phyloP scores from a whole-genome alignment of 75 land plant species.

The Cunninghamia lanceolata region DNA sequence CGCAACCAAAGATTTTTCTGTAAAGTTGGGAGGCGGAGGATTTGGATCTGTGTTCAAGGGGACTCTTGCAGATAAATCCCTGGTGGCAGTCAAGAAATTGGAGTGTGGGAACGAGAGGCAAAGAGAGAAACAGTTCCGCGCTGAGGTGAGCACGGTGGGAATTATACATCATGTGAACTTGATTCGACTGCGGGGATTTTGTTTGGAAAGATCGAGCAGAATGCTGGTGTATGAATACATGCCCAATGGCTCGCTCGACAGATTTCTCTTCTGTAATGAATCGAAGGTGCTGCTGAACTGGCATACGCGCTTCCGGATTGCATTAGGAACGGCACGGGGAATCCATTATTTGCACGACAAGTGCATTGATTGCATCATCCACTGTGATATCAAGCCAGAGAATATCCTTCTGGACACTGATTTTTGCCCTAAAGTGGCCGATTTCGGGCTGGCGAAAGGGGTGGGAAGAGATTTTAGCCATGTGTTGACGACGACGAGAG shows the following conservation, averaged over 20 bases:
- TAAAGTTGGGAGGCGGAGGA: conserved; percentile 15
- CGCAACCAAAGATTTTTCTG: conserved; percentile 10
- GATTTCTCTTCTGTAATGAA: conserved; percentile 12
- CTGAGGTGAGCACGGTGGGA: conserved; percentile 16
- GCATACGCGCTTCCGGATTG: not conserved
- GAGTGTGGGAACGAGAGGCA: not conserved
- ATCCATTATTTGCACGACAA: conserved; percentile 34
- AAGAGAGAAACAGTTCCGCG: conserved; percentile 9
- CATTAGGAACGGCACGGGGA: conserved; percentile 35
- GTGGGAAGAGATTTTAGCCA: not conserved
- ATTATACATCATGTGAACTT: conserved; percentile 15
- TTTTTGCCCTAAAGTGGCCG: conserved; percentile 32
- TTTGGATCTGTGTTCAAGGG: conserved; percentile 11
- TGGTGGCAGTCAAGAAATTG: conserved; percentile 16
- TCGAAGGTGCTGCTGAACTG: too few relatives aligned
- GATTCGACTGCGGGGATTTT: conserved; percentile 12
- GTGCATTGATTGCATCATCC: conserved; percentile 33
- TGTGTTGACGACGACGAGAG: conserved; percentile 19
- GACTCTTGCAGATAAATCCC: not conserved
- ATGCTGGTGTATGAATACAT: conserved; percentile 27
- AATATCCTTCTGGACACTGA: not conserved
- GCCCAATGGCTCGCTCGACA: conserved; percentile 42
- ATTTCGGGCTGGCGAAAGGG: conserved; percentile 20
- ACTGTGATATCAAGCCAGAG: too few relatives aligned
- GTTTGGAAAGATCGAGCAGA: not conserved